Percentiles rank a stretch among this genome's conserved stretches.
phyloP scores from a whole-genome alignment of 306 rosid species.

The Morella rubra region DNA sequence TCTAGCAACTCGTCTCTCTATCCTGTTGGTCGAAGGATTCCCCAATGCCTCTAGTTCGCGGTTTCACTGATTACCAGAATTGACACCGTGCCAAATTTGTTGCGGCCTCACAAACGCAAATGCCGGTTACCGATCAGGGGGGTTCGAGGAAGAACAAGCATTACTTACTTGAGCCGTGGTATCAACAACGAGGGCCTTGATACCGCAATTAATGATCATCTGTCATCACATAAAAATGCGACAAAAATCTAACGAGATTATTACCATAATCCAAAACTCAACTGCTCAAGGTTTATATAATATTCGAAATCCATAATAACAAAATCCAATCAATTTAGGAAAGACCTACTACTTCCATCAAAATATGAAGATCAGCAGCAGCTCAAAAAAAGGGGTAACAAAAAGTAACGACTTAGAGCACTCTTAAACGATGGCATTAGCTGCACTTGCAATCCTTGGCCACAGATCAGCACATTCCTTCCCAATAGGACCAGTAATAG shows the following conservation, averaged over 20 bases:
- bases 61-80: too few species aligned
- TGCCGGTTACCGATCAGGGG: too few species aligned
- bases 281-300: background rate
- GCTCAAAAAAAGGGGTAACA: background rate
- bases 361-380: background rate
- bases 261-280: background rate
- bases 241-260: too few species aligned
- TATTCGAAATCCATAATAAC: background rate
- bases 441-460: slow-evolving; percentile 63
- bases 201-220: too few species aligned
- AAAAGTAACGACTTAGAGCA: background rate
- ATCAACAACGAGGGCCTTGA: too few species aligned
- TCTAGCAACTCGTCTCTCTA: too few species aligned
- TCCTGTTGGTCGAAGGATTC: too few species aligned
- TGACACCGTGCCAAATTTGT: too few species aligned
- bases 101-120: too few species aligned
- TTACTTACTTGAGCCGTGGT: too few species aligned
- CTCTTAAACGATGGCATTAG: slow-evolving; percentile 53
- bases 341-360: background rate
- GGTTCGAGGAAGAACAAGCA: too few species aligned
- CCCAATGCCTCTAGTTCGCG: too few species aligned
- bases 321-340: slow-evolving; percentile 10
- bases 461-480: slow-evolving; percentile 67
- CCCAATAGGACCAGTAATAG: slow-evolving; percentile 57
- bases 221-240: background rate